Base-by-base conservation (phyloP, 306 rosid genomes). In the Phaseolus lunatus region DNA sequence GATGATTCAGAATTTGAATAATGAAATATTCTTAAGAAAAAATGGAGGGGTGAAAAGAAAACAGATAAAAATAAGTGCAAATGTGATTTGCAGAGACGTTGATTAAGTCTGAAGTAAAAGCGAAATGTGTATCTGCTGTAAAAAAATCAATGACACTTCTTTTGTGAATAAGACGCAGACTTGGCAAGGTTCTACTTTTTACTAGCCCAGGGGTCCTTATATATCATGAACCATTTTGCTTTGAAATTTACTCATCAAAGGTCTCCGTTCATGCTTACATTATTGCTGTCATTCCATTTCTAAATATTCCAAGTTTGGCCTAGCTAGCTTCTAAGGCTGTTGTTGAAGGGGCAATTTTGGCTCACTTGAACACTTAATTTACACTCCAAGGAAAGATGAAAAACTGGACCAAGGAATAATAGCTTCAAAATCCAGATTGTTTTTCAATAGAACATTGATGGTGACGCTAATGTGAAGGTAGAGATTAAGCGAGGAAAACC, bases 301-400 rank as follows among this genome's bases (percentile, higher is more conserved):
- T 7, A 86, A 87, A 67, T 90, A 87, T 68, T 80, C 87, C 86
- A 90, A 83, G 69, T 88, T 87, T 58, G 89, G 86, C 70, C 84
- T 11, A 24, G 82, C 81, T 79, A 31, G 81, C 81, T 78, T 86
- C 95, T 20, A 79, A 37, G 44, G 44, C 70, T 79, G 87, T 80
- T 77, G 87, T 89, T 54, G 85, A 77, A 44, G 89, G 91, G 64
- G 82, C 71, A 57, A 84, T 82, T 79, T 75, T 91, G 71, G 87
- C 81, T 50, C 86, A 85, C 86, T 71, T 74, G 83, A 86, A 76
- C 88, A 81, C 82, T 81, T 91, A 76, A 80, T 81, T 80, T 91
- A 90, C 80, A 92, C 88, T 18, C 89, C 89, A 81, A 91, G 90
- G 62, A 85, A 83, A 68, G 86, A 86, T 23, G 90, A 83, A 58